phyloP scores from a whole-genome alignment of 106 monocot genomes.

The Dendrobium huoshanense region DNA sequence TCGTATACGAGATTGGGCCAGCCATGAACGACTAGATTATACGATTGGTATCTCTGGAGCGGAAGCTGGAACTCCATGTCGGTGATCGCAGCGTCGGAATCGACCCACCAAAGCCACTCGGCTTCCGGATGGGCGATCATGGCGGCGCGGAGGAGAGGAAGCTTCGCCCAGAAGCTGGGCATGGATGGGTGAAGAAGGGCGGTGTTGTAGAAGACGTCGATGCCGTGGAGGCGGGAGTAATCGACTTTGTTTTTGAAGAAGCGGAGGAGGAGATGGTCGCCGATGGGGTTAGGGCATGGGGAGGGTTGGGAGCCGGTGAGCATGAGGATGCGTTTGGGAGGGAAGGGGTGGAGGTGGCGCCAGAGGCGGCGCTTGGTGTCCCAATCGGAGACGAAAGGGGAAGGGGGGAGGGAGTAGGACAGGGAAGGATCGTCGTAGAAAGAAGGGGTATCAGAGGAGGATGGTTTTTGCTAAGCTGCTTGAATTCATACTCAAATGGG shows the following conservation, averaged over 20 bases:
- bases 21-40: conserved; percentile 78
- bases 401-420: conserved; percentile 3
- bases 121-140: conserved; percentile 85
- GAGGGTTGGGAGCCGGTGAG: conserved; percentile 56
- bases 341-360: conserved; percentile 7
- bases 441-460: background rate
- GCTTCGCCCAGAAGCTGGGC: conserved; percentile 61
- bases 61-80: conserved; percentile 91
- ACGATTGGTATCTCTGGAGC: conserved; percentile 27
- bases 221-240: conserved; percentile 61
- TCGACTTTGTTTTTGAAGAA: conserved; percentile 73
- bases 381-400: conserved; percentile 6
- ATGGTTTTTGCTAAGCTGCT: too few species aligned
- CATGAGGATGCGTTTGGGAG: conserved; percentile 26
- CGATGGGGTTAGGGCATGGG: conserved; percentile 25
- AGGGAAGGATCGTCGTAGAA: conserved; percentile 18
- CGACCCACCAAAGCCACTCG: conserved; percentile 93
- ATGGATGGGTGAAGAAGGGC: conserved; percentile 58
- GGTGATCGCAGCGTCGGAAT: conserved; percentile 84
- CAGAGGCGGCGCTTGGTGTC: conserved; percentile 15
- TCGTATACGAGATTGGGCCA: conserved; percentile 60
- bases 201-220: conserved; percentile 67
- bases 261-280: conserved; percentile 50
- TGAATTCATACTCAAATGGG: too few species aligned
- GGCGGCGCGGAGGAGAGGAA: conserved; percentile 61